These are phyloP conservation scores for Peniophora sp. DNA, from an alignment of 1,284 basidiomycete species.

Conservation along the genomic window DNA sequence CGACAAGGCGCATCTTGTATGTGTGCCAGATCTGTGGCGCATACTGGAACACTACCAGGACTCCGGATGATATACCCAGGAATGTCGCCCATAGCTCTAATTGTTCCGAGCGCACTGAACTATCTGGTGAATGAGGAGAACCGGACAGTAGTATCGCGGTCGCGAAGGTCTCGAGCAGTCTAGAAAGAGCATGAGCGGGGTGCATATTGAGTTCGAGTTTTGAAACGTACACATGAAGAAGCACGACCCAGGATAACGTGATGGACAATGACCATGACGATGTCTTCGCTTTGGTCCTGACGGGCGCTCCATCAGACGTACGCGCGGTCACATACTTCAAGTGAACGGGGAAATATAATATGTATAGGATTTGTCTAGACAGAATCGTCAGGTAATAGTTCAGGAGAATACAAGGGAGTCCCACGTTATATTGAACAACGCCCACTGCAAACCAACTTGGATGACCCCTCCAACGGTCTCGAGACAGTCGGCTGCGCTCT, in stretches of 20 bases:
- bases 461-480: constrained; percentile 81
- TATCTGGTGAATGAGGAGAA: constrained; percentile 30
- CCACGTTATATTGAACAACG: constrained; percentile 80
- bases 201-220: too few species aligned
- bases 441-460: constrained; percentile 83
- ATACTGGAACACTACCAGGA: constrained; percentile 81
- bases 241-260: constrained; percentile 64
- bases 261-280: constrained; percentile 74
- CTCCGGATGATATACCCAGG: constrained; percentile 76
- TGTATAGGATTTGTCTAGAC: constrained; percentile 80
- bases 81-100: constrained; percentile 74
- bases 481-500: constrained; percentile 70
- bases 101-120: constrained; percentile 29
- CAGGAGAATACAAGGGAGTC: constrained; percentile 24
- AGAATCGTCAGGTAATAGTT: not conserved
- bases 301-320: constrained; percentile 29
- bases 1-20: constrained; percentile 73
- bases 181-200: constrained; percentile 19
- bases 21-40: constrained; percentile 83
- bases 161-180: constrained; percentile 42
- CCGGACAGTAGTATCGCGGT: constrained; percentile 50
- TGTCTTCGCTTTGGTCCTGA: constrained; percentile 44
- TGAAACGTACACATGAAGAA: constrained; percentile 66
- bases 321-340: constrained; percentile 59
- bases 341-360: constrained; percentile 85